These are phyloP conservation scores for Perkinsus marinus DNA, from an alignment of 169 alveolate genomes.

Conservation along the genomic window DNA sequence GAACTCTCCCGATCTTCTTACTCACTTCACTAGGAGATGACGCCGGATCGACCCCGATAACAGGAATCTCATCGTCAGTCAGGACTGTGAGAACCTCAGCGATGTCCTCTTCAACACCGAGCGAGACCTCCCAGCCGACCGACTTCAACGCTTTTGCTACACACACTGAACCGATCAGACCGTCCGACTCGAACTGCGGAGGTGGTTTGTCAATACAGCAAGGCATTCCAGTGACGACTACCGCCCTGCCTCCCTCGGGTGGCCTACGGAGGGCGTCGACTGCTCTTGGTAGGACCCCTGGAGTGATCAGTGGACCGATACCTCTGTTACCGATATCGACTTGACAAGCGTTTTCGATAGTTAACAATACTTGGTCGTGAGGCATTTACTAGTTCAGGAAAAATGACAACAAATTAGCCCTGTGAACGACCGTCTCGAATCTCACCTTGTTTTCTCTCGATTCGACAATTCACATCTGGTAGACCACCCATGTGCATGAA, in stretches of 20 bases:
- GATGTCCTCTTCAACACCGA: not conserved
- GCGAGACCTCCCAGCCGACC: not conserved
- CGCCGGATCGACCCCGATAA: not conserved
- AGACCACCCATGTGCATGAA: too few relatives aligned
- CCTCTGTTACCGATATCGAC: not conserved
- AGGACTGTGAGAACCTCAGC: not conserved
- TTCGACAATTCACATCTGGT: too few relatives aligned
- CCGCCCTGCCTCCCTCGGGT: not conserved
- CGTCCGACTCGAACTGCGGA: not conserved
- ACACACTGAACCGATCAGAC: not conserved
- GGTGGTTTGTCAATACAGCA: not conserved
- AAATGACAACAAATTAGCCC: not conserved
- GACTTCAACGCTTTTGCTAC: not conserved
- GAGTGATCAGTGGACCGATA: not conserved
- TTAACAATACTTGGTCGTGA: not conserved
- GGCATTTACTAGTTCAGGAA: not conserved
- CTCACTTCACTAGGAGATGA: not conserved
- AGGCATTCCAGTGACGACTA: not conserved
- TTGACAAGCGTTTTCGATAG: not conserved
- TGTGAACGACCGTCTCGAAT: too few relatives aligned
- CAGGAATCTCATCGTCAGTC: not conserved
- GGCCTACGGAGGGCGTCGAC: not conserved
- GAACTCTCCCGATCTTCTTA: not conserved
- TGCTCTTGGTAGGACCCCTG: not conserved
- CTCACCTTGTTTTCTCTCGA: too few relatives aligned